Percentiles rank a stretch among this genome's conserved stretches.
phyloP scores from a whole-genome alignment of 176 grass and related monocot genomes.

The Alloteropsis semialata region DNA sequence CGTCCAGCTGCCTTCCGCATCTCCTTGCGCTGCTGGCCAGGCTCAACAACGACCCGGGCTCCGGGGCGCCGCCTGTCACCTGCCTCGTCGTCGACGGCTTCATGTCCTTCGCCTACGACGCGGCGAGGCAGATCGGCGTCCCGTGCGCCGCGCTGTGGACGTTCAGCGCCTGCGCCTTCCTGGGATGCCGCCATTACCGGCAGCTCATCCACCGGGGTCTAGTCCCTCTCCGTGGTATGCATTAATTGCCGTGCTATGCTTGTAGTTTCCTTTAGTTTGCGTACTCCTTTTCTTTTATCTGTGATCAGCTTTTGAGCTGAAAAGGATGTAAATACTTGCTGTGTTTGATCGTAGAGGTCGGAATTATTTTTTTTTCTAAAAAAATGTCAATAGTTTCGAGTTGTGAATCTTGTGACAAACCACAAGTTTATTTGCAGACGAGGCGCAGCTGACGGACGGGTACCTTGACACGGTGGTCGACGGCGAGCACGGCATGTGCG shows the following conservation, averaged over 20 bases:
- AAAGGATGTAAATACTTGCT: too few species aligned
- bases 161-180: constrained; percentile 50
- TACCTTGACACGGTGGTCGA: constrained; percentile 34
- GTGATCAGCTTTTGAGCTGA: too few species aligned
- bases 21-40: constrained; percentile 38
- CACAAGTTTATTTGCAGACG: constrained; percentile 40
- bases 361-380: too few species aligned
- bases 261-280: too few species aligned
- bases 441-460: constrained; percentile 31
- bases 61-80: constrained; percentile 6
- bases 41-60: constrained; percentile 22
- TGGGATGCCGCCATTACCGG: constrained; percentile 48
- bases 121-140: constrained; percentile 33
- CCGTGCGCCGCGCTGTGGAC: constrained; percentile 51
- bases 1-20: constrained; percentile 38
- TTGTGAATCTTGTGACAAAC: too few species aligned
- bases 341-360: too few species aligned
- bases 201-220: constrained; percentile 41
- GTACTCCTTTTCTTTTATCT: too few species aligned
- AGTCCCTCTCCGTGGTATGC: too few species aligned
- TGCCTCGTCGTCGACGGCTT: constrained; percentile 50
- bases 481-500: constrained; percentile 49
- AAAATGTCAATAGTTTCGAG: too few species aligned
- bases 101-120: constrained; percentile 51
- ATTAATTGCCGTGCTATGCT: too few species aligned